Evolutionary conservation across 768 basidiomycete species (phyloP), one percentile per base, ranked within the genome.

Genomic region (Podaxis mareebaensis): DNA sequence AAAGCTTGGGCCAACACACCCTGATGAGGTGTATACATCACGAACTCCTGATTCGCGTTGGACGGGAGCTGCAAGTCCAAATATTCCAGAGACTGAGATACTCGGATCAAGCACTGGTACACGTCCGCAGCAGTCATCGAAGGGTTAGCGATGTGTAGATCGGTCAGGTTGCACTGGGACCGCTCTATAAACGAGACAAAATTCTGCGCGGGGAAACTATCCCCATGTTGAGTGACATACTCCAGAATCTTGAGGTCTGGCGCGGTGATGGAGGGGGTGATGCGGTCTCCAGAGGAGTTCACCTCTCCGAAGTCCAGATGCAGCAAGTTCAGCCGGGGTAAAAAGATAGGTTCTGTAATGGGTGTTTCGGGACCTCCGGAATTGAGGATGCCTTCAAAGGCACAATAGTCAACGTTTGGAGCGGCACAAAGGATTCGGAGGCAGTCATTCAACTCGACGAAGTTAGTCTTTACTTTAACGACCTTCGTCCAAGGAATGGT

Each of bases 201-300:
- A 10, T 51, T 15, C 24, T 40, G 15, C 12, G 22, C 11, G 36
- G 61, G 61, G 30, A 63, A 63, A 15, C 4, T 22, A 17, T 49
- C 46, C 2, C 33, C 46, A 3, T 38, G 2, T 24, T 38, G 17
- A 4, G 54, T 48, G n/a, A 26, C 1, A 49, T 63, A 63, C 13
- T 49, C 24, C 30, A 63, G 30, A 22, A n/a, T 26, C 39, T 53
- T 53, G 30, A 64, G 57, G 38, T 46, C 28, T 5, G 63, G 63
- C 6, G 63, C 57, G 51, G 51, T 60, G 26, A 60, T 44, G 15
- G 36, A 15, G 30, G 22, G 38, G 40, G 17, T 52, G 12, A 60
- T 44, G 36, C 12, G 6, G n/a, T 53, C 57, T 10, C 7, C 3
- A 13, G n/a, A 22, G 15, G 28, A n/a, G 13, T 39, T 11, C 15